Percentiles rank a stretch among this genome's conserved stretches.
Evolutionary conservation across 306 rosid genomes (phyloP).

Genomic region (Corylus heterophylla): DNA sequence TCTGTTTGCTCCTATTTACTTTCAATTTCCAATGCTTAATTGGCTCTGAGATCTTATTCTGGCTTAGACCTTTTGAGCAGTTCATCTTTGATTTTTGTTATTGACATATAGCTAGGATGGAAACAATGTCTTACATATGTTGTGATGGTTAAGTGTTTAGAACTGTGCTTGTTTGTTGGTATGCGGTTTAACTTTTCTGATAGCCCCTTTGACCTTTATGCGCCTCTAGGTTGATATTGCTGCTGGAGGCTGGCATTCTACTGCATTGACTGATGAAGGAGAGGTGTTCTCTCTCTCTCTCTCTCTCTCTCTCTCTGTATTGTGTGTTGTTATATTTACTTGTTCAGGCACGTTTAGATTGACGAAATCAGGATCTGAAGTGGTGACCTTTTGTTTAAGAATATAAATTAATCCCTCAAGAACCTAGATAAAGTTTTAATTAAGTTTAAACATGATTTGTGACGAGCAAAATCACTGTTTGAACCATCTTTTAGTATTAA

Average conservation of each 20-base stretch:
- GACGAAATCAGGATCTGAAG: neutral
- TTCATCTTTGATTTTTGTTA: neutral
- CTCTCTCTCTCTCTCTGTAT: neutral
- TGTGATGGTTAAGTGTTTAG: neutral
- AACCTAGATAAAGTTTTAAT: neutral
- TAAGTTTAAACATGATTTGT: neutral
- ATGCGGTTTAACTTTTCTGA: constrained; percentile 3
- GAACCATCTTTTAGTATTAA: neutral
- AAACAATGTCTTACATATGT: neutral
- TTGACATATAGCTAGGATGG: neutral
- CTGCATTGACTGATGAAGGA: constrained; percentile 83
- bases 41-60: neutral
- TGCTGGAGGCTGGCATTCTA: constrained; percentile 99
- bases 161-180: neutral
- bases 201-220: constrained; percentile 17
- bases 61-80: neutral
- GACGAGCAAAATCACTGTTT: neutral
- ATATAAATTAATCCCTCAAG: neutral
- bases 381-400: neutral
- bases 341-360: neutral
- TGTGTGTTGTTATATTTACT: neutral
- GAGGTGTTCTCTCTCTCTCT: constrained; percentile 60
- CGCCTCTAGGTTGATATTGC: constrained; percentile 83
- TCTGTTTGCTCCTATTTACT: neutral
- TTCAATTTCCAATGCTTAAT: neutral